These are phyloP conservation scores for Ophiostoma pallidulum DNA, from an alignment of 2,329 filamentous ascomycete genomes.

Conservation along the genomic window DNA sequence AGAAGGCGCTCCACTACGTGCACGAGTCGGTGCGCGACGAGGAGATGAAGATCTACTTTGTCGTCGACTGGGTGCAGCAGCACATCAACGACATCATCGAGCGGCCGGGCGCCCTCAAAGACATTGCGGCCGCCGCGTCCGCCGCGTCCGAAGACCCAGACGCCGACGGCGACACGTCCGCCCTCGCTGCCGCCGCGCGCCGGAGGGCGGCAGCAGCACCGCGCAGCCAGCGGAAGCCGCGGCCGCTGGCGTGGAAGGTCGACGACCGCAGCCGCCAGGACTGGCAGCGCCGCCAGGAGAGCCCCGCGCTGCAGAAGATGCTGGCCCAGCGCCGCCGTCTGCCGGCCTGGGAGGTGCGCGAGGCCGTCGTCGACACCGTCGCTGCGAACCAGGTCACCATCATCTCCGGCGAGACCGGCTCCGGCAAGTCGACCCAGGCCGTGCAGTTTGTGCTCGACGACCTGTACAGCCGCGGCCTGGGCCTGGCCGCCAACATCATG, in stretches of 20 bases:
- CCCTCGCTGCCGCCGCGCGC: conserved; percentile 9
- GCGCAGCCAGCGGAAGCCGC: conserved; percentile 38
- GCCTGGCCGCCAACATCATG: conserved; percentile 75
- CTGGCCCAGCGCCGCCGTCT: conserved; percentile 60
- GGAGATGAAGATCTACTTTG: conserved; percentile 79
- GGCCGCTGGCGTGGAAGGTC: conserved; percentile 53
- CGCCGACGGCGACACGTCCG: conserved; percentile 22
- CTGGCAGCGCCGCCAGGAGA: conserved; percentile 61
- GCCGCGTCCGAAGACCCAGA: conserved; percentile 48
- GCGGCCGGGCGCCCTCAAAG: conserved; percentile 70
- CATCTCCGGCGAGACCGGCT: conserved; percentile 93
- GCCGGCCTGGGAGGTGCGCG: conserved; percentile 78
- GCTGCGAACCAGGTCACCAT: conserved; percentile 79
- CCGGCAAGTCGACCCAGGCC: conserved; percentile 92
- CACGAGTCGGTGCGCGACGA: conserved; percentile 64
- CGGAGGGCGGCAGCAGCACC: conserved; percentile 19
- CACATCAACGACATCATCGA: conserved; percentile 75
- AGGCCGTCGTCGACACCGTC: conserved; percentile 68
- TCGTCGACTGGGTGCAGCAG: conserved; percentile 85
- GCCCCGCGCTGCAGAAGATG: conserved; percentile 63
- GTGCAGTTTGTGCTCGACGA: conserved; percentile 95
- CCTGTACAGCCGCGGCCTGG: conserved; percentile 66
- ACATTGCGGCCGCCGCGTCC: conserved; percentile 71
- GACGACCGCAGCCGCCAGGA: conserved; percentile 51
- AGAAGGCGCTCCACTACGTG: conserved; percentile 64